Base-by-base conservation (phyloP, 805 yeast species). In the Deakozyma indianensis region DNA sequence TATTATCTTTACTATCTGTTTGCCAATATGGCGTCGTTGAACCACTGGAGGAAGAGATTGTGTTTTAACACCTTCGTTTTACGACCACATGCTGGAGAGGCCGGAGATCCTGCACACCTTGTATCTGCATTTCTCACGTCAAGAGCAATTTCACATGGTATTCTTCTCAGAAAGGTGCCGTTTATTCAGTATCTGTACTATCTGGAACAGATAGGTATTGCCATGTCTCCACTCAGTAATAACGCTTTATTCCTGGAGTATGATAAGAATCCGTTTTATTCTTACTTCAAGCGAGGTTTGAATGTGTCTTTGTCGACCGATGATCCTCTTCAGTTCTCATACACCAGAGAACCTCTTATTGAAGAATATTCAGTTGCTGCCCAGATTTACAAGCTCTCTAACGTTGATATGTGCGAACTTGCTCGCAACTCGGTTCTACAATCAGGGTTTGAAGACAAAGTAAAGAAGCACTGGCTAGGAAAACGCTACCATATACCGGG, bases 311-410 rank as follows among this genome's bases (percentile, higher is more conserved):
- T 92, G 46, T 88, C 96, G 0, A 87, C 97, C 0, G 99, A 92
- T 64, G 99, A 92, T 67, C 99, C 99, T 4, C 70, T 92, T 44
- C 99, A 94, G 65, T 92, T 92, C 60, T 83, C 96, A 0, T 92
- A 87, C 66, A 92, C 99, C 25, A 78, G 94, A 57, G 99, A 92
- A 59, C 97, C 99, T 15, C 71, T 92, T 57, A 92, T 92, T 54
- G 98, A 92, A 63, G 98, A 92, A 63, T 92, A 88, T 61, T 85
- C 96, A 1, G 97, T 92, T 24, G 98, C 98, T 4, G 97, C 96
- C 0, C 97, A 92, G 64, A 92, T 92, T 53, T 92, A 88, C 70
- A 87, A 92, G 60, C 71, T 92, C 38, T 85, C 95, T 0, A 78
- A 86, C 50, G 97, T 90, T 25, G 98, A 92, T 63, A 86, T 92